Evolutionary conservation across 768 basidiomycete species (phyloP), one percentile per base, ranked within the genome.

Genomic region (Suillus discolor): DNA sequence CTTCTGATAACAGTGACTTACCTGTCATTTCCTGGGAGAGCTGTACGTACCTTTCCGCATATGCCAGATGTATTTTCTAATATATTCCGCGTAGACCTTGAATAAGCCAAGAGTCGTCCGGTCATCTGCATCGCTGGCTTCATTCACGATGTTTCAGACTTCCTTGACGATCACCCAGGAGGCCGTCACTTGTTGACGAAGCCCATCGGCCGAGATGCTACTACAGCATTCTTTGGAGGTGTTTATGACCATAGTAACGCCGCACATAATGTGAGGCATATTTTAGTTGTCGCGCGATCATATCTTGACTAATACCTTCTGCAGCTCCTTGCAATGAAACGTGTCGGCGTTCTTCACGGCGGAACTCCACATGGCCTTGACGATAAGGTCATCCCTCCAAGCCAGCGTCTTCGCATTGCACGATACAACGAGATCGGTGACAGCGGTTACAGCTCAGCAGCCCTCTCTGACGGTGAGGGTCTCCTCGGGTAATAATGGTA

Each of bases 141-240:
- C 82, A 96, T 98, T 62, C 96, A 97, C 74, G 96, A 97, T 65
- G 89, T 94, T 53, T 83, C 89, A 0, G 79, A 83, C 20, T 97
- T 97, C 81, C 84, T 92, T 65, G 91, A 95, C 51, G 93, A 97
- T 68, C 95, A 97, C 74, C 96, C 96, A 4, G 95, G 96, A 69
- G 96, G 96, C 16, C 87, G 89, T 4, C 93, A 96, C 73, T 79
- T 94, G 34, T 80, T 98, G 65, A 85, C 88, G 69, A 92, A 92
- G 77, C 85, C 90, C 76, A 91, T 96, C 71, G 96, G 96, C 64
- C 92, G 87, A 75, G 96, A 97, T 72, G 95, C 92, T 3, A 94
- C 94, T 4, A 93, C 93, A 0, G 94, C 95, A 7, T 97, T 97
- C 84, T 96, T 97, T 72, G 96, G 96, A 67, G 93, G 92, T 66